These are phyloP conservation scores for Penicillium sp. DNA, from an alignment of 2,329 filamentous ascomycete species.

Conservation along the genomic window DNA sequence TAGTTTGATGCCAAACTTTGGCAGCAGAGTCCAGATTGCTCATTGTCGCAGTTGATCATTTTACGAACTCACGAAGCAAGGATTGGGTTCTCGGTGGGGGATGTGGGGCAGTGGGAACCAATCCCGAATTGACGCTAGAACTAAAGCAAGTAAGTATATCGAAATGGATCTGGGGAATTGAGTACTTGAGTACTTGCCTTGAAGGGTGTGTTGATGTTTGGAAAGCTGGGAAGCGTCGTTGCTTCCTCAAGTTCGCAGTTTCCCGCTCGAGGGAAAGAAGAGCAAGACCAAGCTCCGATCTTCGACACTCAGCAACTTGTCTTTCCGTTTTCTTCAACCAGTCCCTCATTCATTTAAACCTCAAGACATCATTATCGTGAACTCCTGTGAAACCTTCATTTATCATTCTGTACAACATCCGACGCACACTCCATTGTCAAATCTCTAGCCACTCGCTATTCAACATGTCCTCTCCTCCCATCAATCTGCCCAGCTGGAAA, in stretches of 20 bases:
- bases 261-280: neutral
- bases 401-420: neutral
- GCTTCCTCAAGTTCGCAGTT: neutral
- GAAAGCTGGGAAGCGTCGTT: neutral
- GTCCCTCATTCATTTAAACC: neutral
- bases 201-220: neutral
- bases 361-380: neutral
- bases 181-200: too few relatives aligned
- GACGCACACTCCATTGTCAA: neutral
- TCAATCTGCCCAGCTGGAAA: slow-evolving; percentile 1
- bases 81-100: neutral
- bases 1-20: slow-evolving; percentile 5
- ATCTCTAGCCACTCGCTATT: neutral
- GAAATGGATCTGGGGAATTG: too few relatives aligned
- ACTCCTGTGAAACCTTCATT: neutral
- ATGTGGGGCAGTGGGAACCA: neutral
- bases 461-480: slow-evolving; percentile 1
- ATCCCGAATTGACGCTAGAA: neutral
- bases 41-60: neutral
- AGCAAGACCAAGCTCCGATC: too few relatives aligned
- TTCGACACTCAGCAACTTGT: neutral
- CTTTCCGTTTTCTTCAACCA: neutral
- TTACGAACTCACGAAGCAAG: neutral
- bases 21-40: neutral
- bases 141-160: too few relatives aligned